Evolutionary conservation across 2,329 filamentous ascomycete genomes (phyloP), one percentile per base, ranked within the genome.

Genomic region (Phaeoacremonium minimum): DNA sequence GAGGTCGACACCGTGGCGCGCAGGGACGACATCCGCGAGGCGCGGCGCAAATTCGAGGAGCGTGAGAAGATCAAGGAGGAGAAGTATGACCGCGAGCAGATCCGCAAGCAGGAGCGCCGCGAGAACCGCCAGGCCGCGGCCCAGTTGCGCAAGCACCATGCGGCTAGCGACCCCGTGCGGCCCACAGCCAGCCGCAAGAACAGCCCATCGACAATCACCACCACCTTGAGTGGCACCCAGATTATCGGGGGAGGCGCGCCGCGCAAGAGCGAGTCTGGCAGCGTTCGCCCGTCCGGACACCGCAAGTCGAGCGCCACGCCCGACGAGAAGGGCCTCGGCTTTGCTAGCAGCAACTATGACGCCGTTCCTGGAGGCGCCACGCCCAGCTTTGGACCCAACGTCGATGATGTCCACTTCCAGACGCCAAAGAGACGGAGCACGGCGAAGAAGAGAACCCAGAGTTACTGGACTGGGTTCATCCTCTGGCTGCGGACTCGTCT

Each of bases 401-500:
- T 68, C 14, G 63, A 68, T 14, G 63, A 66, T 4, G 63, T 69
- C 14, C 57, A 58, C 12, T 73, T 74, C 38, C 57, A 66, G 38
- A 57, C 56, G 26, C 61, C 59, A 5, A 55, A 59, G 26, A 61
- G 72, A 38, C 60, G 58, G 40, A 67, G 60, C 48, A 64, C 64
- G 7, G 66, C 74, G 39, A 83, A 81, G 62, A 69, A 66, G 46
- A 77, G 73, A 60, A 83, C 77, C 2, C 74, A 75, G 42, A 67
- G 73, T 43, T 69, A 76, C 28, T 83, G 78, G 77, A 79, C 73
- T 7, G 70, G 69, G 15, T 81, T 83, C 47, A 65, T 83, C 34
- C 64, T 83, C 37, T 83, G 79, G 79, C 53, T 83, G 17, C 66
- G 77, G 41, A 83, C 78, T n/a, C 66, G 70, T 41, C 57, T 76